Conservation (phyloP, 2,329 filamentous ascomycete genomes). For the Paecilomyces formosus region DNA sequence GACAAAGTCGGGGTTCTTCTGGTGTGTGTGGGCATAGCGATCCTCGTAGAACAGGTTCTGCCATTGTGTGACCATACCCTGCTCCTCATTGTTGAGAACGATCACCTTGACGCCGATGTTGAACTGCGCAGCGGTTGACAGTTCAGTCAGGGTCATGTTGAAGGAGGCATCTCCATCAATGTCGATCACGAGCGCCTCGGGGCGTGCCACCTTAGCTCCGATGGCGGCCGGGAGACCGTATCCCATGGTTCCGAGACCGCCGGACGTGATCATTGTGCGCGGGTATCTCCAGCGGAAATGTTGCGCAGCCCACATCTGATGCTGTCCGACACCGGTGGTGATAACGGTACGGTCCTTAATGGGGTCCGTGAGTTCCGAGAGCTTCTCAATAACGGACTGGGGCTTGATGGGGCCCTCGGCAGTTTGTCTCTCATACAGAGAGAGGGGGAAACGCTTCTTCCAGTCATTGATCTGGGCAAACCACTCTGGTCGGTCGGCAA, state of each 20-base stretch:
- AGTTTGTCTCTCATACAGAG: conserved; percentile 70
- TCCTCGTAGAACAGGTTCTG: conserved; percentile 97
- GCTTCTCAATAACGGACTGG: conserved; percentile 82
- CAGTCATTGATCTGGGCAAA: conserved; percentile 81
- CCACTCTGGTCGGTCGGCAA: conserved; percentile 70
- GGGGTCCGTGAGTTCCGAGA: conserved; percentile 73
- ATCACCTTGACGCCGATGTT: conserved; percentile 95
- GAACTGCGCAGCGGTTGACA: conserved; percentile 89
- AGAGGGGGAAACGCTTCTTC: conserved; percentile 86
- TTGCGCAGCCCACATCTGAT: conserved; percentile 98
- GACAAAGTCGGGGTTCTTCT: conserved; percentile 92
- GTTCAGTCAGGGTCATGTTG: conserved; percentile 95
- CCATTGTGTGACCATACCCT: conserved; percentile 99
- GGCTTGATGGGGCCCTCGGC: conserved; percentile 81
- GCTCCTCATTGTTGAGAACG: conserved; percentile 92
- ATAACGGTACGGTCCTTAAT: conserved; percentile 83
- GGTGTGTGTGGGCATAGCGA: conserved; percentile 84
- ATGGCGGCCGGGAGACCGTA: conserved; percentile 92
- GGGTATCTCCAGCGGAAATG: conserved; percentile 93
- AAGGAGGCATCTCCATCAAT: conserved; percentile 99
- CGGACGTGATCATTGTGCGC: conserved; percentile 91
- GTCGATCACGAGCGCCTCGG: conserved; percentile 81
- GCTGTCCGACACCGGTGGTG: conserved; percentile 89
- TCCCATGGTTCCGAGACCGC: conserved; percentile 93
- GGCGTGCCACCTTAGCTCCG: conserved; percentile 79